Evolutionary conservation across 176 grass and related monocot genomes (phyloP), one percentile per base, ranked within the genome.

Genomic region (Triticum turgidum): DNA sequence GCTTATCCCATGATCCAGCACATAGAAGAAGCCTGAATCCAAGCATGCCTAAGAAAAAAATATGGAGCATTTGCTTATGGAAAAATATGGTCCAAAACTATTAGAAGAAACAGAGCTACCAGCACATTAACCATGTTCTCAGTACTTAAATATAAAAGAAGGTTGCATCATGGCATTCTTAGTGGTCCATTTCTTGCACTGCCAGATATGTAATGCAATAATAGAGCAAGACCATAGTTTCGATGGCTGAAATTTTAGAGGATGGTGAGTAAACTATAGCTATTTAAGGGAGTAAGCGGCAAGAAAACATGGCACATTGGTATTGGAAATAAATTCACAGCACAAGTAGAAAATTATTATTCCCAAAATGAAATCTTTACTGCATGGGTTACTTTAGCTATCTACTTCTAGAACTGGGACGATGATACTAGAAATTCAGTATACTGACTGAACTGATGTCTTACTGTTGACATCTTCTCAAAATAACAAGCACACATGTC

Each of bases 11-110:
- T 98, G 97, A 72, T 98, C 82, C 76, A 96, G 73, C 84, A 96
- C 92, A 89, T 98, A 98, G 87, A 96, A 98, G 72, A 96, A 98
- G 47, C 97, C 97, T 87, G 92, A 94, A 89, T 96, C 92, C 51
- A 96, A 81, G 80, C 97, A 98, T 85, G 96, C 97, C 97, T 96
- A 82, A 83, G 74, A 76, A 37, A 85, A 82, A 25, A 78, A 21
- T 15, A 72, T 15, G 6, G 33, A 81, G 10, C 24, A 20, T 52
- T 17, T 12, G 52, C 68, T 66, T 17, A 64, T 6, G 58, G 25
- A 85, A 66, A 44, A 61, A 39, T 56, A 63, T 63, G 63, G 3
- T 38, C 22, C 47, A 15, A 21, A 72, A 24, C 3, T 56, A 12
- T 54, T 49, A 79, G n/a, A 80, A 80, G 27, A 79, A 79, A 51